A percentile compares a stretch with the other conserved stretches of the same genome.
Evolutionary conservation across 345 rosid species (phyloP).

Genomic region (Excoecaria agallocha): DNA sequence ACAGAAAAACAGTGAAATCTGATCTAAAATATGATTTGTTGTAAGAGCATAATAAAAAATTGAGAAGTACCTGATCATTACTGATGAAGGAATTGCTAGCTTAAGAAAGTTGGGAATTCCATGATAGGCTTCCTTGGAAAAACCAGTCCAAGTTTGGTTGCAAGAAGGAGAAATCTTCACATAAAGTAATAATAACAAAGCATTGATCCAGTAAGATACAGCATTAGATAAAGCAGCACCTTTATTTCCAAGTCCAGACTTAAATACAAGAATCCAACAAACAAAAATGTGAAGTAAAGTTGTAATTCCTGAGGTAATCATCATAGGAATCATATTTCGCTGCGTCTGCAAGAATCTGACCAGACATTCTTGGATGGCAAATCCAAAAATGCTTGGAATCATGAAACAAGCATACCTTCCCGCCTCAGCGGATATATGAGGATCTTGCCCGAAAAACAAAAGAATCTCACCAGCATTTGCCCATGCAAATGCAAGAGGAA

Average conservation of each 20-base stretch:
- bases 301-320: slow-evolving; percentile 43
- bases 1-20: background rate
- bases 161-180: slow-evolving; percentile 35
- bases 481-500: slow-evolving; percentile 22
- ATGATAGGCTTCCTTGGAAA: slow-evolving; percentile 31
- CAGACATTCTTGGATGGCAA: slow-evolving; percentile 37
- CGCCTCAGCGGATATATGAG: slow-evolving; percentile 38
- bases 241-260: slow-evolving; percentile 39
- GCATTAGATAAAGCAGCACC: slow-evolving; percentile 54
- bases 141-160: slow-evolving; percentile 37
- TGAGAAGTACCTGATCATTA: slow-evolving; percentile 39
- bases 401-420: slow-evolving; percentile 43
- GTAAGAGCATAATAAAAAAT: background rate
- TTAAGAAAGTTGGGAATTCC: slow-evolving; percentile 25
- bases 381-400: slow-evolving; percentile 46
- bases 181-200: slow-evolving; percentile 26
- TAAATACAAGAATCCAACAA: slow-evolving; percentile 49
- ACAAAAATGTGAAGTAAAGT: slow-evolving; percentile 34
- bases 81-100: slow-evolving; percentile 44
- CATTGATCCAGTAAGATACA: slow-evolving; percentile 41
- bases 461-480: slow-evolving; percentile 20
- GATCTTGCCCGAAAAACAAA: slow-evolving; percentile 22
- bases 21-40: background rate
- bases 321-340: slow-evolving; percentile 48
- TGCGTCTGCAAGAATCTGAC: slow-evolving; percentile 51